Conservation (phyloP, 495 filamentous ascomycete species). For the Neurospora tetrasperma region DNA sequence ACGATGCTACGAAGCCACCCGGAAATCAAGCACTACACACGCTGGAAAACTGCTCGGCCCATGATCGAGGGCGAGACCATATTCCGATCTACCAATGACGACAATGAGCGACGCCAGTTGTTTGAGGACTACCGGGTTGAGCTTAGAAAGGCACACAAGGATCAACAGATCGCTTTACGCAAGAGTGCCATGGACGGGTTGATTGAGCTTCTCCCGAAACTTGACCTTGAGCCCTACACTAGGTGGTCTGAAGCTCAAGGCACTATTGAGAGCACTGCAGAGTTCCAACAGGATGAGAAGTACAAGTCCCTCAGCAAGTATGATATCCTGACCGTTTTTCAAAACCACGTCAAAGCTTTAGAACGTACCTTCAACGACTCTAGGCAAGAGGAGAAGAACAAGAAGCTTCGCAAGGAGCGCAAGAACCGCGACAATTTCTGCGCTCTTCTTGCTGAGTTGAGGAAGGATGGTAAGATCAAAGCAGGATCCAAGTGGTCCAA, state of each 20-base stretch:
- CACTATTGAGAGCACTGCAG: constrained; percentile 66
- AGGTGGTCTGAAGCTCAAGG: constrained; percentile 87
- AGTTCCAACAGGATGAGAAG: constrained; percentile 76
- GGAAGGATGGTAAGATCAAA: constrained; percentile 71
- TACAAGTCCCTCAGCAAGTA: constrained; percentile 80
- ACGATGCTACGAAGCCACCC: constrained; percentile 94
- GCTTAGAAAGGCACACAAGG: constrained; percentile 65
- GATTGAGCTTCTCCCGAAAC: constrained; percentile 64
- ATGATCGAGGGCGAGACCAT: constrained; percentile 94
- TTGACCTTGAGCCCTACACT: constrained; percentile 86
- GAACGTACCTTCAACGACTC: constrained; percentile 85
- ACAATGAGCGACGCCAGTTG: constrained; percentile 79
- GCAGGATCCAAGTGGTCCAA: constrained; percentile 85
- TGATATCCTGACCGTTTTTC: constrained; percentile 86
- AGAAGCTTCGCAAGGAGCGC: constrained; percentile 69
- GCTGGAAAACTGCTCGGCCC: constrained; percentile 91
- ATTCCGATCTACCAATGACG: constrained; percentile 81
- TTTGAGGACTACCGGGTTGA: constrained; percentile 91
- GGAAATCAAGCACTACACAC: constrained; percentile 95
- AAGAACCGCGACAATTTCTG: constrained; percentile 74
- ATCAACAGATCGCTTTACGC: constrained; percentile 58
- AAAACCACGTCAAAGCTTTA: constrained; percentile 85
- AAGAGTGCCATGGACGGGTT: constrained; percentile 84
- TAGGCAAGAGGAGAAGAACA: constrained; percentile 74
- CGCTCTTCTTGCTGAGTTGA: constrained; percentile 62